Base-by-base conservation (phyloP, 352 stramenopile genomes). In the Phytophthora citrophthora region DNA sequence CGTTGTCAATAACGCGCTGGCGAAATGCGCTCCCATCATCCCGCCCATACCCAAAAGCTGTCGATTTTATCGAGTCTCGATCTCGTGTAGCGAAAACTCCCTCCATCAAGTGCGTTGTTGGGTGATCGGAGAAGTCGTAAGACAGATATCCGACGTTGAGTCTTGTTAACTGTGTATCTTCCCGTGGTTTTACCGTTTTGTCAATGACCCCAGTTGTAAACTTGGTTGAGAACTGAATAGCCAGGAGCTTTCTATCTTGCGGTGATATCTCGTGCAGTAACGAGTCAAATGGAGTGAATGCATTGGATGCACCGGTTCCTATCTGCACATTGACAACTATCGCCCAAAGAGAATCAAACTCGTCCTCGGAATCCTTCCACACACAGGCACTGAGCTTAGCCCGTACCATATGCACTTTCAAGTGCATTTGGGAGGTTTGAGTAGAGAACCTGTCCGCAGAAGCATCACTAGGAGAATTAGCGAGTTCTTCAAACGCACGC, bases 41-140 rank as follows among this genome's bases (percentile, higher is more conserved):
- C 54, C 72, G 72, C 8, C 86, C 86, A 58, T 94, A 94, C 45
- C 71, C 70, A 24, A 88, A 79, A 11, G 79, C 82, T 13, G 79
- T 34, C 12, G 83, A 34, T 10, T 76, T 69, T 3, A 62, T 64
- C 13, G 26, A 38, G 1, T 39, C 13, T 13, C 45, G 68, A 31
- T 89, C 61, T 11, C 80, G 72, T 4, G 60, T 73, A 9, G 70
- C 45, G 41, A 95, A 95, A 16, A 94, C 52, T 2, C 88, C 88
- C 56, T 94, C 78, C 45, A 93, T 78, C 50, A 96, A 52, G 54
- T 94, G 83, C 23, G 76, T 74, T 4, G 88, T 96, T 27, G 88
- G 88, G 31, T 96, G 88, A 52, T 96, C 75, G 18, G 77, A 67
- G 56, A 89, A 96, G 54, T 96, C 88, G 61, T 89, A 90, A 18